phyloP scores from a whole-genome alignment of 495 filamentous ascomycete genomes.

The Talaromyces adpressus region DNA sequence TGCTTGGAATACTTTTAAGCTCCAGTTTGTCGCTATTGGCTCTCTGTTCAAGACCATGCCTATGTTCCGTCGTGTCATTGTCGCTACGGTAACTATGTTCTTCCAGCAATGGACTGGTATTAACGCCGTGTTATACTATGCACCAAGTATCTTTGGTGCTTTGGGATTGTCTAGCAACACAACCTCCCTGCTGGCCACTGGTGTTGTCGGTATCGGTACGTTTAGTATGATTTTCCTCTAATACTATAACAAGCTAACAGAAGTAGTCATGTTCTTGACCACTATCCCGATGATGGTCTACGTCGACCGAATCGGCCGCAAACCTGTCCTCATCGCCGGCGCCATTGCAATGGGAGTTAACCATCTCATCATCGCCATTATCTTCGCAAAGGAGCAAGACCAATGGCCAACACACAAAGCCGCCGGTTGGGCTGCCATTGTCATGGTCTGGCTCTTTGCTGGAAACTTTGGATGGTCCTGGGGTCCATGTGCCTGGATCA shows the following conservation, averaged over 20 bases:
- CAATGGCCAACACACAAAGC: constrained; percentile 51
- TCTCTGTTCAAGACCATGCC: constrained; percentile 59
- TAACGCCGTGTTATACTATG: constrained; percentile 64
- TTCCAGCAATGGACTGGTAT: constrained; percentile 67
- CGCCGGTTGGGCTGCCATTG: constrained; percentile 66
- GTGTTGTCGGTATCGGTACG: constrained; percentile 68
- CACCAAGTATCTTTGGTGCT: constrained; percentile 58
- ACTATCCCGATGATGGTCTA: constrained; percentile 64
- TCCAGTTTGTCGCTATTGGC: constrained; percentile 61
- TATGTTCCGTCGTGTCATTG: constrained; percentile 65
- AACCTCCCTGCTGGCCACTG: constrained; percentile 58
- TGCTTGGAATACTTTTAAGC: constrained; percentile 53
- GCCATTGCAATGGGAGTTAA: constrained; percentile 56
- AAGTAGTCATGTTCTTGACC: constrained; percentile 38
- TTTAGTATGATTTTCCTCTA: background rate
- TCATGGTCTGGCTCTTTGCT: constrained; percentile 71
- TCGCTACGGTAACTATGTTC: constrained; percentile 60
- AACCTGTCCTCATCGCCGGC: constrained; percentile 56
- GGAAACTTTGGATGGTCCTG: constrained; percentile 69
- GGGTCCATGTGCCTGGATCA: constrained; percentile 63
- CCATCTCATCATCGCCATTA: constrained; percentile 64
- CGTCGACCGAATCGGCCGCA: constrained; percentile 61
- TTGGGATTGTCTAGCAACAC: constrained; percentile 53
- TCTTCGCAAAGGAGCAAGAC: constrained; percentile 54
- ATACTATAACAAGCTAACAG: background rate